Evolutionary conservation across 2,329 filamentous ascomycete genomes (phyloP).

Genomic region (Trichoderma sp.): DNA sequence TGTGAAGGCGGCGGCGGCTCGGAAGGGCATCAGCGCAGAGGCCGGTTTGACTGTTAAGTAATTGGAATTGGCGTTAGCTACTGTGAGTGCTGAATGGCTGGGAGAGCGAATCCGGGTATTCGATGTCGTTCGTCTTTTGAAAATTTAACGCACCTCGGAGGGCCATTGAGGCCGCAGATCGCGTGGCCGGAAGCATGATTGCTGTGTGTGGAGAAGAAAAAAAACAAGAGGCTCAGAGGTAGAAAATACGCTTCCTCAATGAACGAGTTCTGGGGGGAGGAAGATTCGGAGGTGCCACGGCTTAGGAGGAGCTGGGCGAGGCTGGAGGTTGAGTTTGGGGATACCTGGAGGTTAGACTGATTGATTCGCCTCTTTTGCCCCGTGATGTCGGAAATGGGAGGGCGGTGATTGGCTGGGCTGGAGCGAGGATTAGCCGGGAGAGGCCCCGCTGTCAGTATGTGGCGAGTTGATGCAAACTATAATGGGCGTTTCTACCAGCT

Average conservation of each 20-base stretch:
- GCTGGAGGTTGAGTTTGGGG: conserved; percentile 34
- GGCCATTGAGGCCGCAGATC: conserved; percentile 55
- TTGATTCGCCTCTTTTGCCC: conserved; percentile 35
- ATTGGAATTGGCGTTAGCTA: background rate
- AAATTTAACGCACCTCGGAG: conserved; percentile 49
- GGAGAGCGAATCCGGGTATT: background rate
- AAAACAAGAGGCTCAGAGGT: background rate
- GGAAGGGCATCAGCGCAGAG: conserved; percentile 62
- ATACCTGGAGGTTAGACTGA: conserved; percentile 2
- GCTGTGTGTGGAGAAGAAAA: background rate
- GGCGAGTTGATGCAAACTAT: background rate
- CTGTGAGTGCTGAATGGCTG: background rate
- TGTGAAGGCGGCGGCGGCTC: conserved; percentile 64
- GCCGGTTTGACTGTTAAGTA: conserved; percentile 62
- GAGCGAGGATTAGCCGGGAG: conserved; percentile 37
- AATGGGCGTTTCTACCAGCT: background rate
- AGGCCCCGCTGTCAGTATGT: background rate
- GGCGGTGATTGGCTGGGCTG: conserved; percentile 35
- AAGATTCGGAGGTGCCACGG: conserved; percentile 23
- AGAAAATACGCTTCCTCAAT: background rate
- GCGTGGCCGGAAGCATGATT: conserved; percentile 52
- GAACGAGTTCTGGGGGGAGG: conserved; percentile 1
- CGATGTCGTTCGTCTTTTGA: conserved; percentile 6
- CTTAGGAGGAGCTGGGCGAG: conserved; percentile 26
- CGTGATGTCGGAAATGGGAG: conserved; percentile 34